Conservation (phyloP, 768 basidiomycete species). For the Mycena filopes region DNA sequence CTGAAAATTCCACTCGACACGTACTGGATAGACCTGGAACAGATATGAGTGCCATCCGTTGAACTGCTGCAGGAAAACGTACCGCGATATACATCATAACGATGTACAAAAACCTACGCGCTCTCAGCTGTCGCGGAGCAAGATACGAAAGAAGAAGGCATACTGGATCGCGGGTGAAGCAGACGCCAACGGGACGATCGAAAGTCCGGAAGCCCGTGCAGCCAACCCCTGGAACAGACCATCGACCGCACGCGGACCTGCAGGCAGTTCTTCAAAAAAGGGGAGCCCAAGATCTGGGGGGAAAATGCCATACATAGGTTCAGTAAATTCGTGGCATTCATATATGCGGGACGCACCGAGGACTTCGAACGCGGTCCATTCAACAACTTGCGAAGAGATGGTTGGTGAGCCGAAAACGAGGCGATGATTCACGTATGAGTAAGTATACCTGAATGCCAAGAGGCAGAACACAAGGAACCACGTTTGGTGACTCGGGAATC, state of each 20-base stretch:
- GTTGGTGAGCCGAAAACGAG: too few relatives aligned
- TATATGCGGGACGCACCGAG: constrained; percentile 49
- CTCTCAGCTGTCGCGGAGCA: too few relatives aligned
- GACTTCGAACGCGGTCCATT: constrained; percentile 78
- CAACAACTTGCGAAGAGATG: constrained; percentile 54
- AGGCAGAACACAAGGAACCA: constrained; percentile 75
- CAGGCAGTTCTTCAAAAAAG: constrained; percentile 49
- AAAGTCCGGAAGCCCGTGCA: constrained; percentile 62
- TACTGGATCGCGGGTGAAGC: constrained; percentile 79
- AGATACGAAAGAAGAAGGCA: too few relatives aligned
- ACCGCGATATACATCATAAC: constrained; percentile 83
- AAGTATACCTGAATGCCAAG: constrained; percentile 60
- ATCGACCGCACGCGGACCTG: constrained; percentile 51
- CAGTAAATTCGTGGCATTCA: too few relatives aligned
- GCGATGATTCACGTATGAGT: too few relatives aligned
- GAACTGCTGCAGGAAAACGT: constrained; percentile 37
- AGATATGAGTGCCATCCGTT: too few relatives aligned
- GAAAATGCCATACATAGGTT: too few relatives aligned
- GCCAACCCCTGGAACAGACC: constrained; percentile 68
- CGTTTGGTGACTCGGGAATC: constrained; percentile 80
- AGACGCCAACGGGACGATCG: constrained; percentile 56
- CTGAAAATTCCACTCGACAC: too few relatives aligned
- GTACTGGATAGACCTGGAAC: constrained; percentile 57
- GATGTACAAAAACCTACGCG: constrained; percentile 77
- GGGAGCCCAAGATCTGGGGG: constrained; percentile 53